phyloP scores from a whole-genome alignment of 495 filamentous ascomycete genomes.

The Aspergillus funiculosus region DNA sequence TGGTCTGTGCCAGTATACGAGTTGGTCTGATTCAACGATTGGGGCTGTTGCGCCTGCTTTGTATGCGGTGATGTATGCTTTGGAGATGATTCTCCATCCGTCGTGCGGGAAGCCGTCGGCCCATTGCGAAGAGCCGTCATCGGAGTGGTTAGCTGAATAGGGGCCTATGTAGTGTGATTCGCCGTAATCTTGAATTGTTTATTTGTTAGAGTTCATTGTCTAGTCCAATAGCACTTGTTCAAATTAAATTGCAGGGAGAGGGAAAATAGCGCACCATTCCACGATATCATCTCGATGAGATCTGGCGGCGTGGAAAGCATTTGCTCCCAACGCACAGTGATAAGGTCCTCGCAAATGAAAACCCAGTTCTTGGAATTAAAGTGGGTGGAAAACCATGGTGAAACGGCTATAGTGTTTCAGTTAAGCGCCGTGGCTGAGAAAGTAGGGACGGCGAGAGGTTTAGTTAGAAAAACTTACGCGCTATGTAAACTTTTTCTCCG shows the following conservation, averaged over 20 bases:
- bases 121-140: conserved; percentile 56
- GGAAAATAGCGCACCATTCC: conserved; percentile 41
- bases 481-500: conserved; percentile 25
- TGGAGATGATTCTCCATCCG: conserved; percentile 35
- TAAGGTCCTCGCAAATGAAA: conserved; percentile 42
- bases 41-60: conserved; percentile 44
- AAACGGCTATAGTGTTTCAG: conserved; percentile 21
- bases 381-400: conserved; percentile 40
- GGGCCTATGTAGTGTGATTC: conserved; percentile 52
- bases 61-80: conserved; percentile 53
- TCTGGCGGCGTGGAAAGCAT: conserved; percentile 42
- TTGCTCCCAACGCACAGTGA: conserved; percentile 48
- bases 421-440: neutral
- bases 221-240: too few species aligned
- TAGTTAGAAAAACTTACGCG: conserved; percentile 27
- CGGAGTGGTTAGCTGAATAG: conserved; percentile 41
- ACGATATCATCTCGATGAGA: conserved; percentile 56
- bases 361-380: conserved; percentile 51
- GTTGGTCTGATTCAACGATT: conserved; percentile 36
- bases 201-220: neutral
- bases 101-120: conserved; percentile 49
- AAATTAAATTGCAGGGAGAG: neutral
- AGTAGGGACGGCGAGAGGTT: too few species aligned
- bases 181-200: conserved; percentile 42
- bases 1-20: conserved; percentile 43